Conservation (phyloP, 257 asterid genomes). For the Nicotiana paniculata region DNA sequence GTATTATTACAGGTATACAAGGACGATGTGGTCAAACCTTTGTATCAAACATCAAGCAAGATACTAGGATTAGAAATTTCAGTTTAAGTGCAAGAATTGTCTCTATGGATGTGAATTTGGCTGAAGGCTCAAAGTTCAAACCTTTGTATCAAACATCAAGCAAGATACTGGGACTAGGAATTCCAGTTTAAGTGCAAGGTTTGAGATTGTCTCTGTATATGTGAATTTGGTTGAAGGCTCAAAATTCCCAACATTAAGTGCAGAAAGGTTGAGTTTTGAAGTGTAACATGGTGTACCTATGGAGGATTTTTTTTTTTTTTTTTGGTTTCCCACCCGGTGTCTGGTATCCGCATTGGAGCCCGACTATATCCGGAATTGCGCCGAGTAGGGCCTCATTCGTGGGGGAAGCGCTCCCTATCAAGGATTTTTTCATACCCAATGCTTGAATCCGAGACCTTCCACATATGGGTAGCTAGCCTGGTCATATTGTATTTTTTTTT, state of each 20-base stretch:
- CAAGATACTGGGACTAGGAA: slow-evolving; percentile 18
- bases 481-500: neutral
- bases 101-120: slow-evolving; percentile 11
- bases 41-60: slow-evolving; percentile 22
- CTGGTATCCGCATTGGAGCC: too few species aligned
- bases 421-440: too few species aligned
- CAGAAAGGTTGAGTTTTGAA: slow-evolving; percentile 16
- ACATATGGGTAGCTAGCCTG: neutral
- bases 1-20: neutral
- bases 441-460: neutral
- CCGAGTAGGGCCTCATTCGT: too few species aligned
- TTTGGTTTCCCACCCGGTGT: too few species aligned
- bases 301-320: neutral
- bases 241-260: slow-evolving; percentile 10
- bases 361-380: too few species aligned
- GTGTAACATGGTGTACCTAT: neutral
- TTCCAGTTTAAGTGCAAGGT: slow-evolving; percentile 8
- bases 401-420: too few species aligned
- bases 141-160: slow-evolving; percentile 22
- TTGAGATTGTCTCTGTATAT: slow-evolving; percentile 9
- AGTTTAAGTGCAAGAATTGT: slow-evolving; percentile 13
- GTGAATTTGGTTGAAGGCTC: slow-evolving; percentile 17
- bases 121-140: neutral
- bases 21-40: slow-evolving; percentile 20
- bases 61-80: slow-evolving; percentile 14